A percentile compares a stretch with the other conserved stretches of the same genome.
Evolutionary conservation across 257 asterid species (phyloP).

Genomic region (Nemophila menziesii): DNA sequence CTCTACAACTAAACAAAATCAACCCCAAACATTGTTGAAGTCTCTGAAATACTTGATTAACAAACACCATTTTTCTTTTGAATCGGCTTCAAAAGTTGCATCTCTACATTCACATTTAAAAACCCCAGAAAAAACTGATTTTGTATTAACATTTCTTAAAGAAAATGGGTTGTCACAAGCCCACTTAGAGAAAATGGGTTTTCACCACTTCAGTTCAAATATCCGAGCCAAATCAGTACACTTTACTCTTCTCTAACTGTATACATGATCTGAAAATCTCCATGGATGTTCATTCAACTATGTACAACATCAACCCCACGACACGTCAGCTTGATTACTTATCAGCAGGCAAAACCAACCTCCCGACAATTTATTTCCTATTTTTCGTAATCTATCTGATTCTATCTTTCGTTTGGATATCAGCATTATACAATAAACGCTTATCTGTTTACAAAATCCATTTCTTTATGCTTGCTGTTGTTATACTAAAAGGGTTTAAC

Average conservation of each 20-base stretch:
- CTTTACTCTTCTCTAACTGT: slow-evolving; percentile 28
- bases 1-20: slow-evolving; percentile 9
- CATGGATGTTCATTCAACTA: slow-evolving; percentile 24
- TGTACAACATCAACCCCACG: slow-evolving; percentile 25
- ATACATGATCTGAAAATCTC: slow-evolving; percentile 18
- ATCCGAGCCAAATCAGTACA: slow-evolving; percentile 27
- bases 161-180: slow-evolving; percentile 27
- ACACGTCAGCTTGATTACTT: slow-evolving; percentile 19
- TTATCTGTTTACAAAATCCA: slow-evolving; percentile 23
- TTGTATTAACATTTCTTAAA: slow-evolving; percentile 19
- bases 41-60: slow-evolving; percentile 6
- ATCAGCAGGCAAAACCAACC: slow-evolving; percentile 28
- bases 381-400: slow-evolving; percentile 17
- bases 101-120: slow-evolving; percentile 10
- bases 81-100: slow-evolving; percentile 17
- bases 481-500: slow-evolving; percentile 24
- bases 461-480: slow-evolving; percentile 29
- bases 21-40: background rate
- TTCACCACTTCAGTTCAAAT: slow-evolving; percentile 10
- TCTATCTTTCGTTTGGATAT: slow-evolving; percentile 17
- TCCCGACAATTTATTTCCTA: slow-evolving; percentile 23
- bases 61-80: slow-evolving; percentile 20
- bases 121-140: slow-evolving; percentile 15
- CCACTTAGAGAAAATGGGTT: slow-evolving; percentile 31
- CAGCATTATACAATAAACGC: slow-evolving; percentile 12